Percentiles rank a stretch among this genome's conserved stretches.
phyloP scores from a whole-genome alignment of 225 moss, liverwort and hornwort species.

The Physcomitrellopsis africana region DNA sequence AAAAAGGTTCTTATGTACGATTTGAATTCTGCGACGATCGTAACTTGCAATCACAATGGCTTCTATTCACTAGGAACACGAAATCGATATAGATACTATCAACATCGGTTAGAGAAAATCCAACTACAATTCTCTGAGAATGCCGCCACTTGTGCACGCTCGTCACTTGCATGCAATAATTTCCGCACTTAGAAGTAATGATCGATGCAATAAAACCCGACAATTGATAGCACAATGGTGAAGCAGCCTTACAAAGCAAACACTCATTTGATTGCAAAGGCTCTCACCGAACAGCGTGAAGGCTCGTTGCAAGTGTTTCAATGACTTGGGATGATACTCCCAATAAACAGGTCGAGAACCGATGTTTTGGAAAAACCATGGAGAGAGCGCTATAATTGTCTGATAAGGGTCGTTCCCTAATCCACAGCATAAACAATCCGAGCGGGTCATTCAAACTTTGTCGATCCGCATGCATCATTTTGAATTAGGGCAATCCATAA shows the following conservation, averaged over 20 bases:
- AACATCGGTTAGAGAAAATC: too few relatives aligned
- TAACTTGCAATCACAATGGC: not conserved
- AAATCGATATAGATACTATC: too few relatives aligned
- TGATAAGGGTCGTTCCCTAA: slow-evolving; percentile 34
- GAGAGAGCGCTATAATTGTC: slow-evolving; percentile 12
- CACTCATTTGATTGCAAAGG: slow-evolving; percentile 7
- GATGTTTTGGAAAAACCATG: slow-evolving; percentile 23
- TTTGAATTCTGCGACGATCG: slow-evolving; percentile 31
- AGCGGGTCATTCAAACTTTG: not conserved
- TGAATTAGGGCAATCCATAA: slow-evolving; percentile 18
- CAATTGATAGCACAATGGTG: not conserved
- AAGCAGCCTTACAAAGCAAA: slow-evolving; percentile 18
- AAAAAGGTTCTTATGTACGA: slow-evolving; percentile 33
- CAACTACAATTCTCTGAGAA: too few relatives aligned
- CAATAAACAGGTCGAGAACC: slow-evolving; percentile 18
- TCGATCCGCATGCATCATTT: slow-evolving; percentile 7
- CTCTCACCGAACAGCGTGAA: slow-evolving; percentile 34
- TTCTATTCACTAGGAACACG: not conserved
- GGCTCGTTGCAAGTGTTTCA: slow-evolving; percentile 41
- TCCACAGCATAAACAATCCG: slow-evolving; percentile 12
- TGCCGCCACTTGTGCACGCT: too few relatives aligned
- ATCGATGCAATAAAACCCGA: too few relatives aligned
- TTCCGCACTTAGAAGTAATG: too few relatives aligned
- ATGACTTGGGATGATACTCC: slow-evolving; percentile 20
- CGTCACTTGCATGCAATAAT: too few relatives aligned